These are phyloP conservation scores for Rhizophagus sp. DNA, from an alignment of 192 early-diverging fungal genomes.

Conservation along the genomic window DNA sequence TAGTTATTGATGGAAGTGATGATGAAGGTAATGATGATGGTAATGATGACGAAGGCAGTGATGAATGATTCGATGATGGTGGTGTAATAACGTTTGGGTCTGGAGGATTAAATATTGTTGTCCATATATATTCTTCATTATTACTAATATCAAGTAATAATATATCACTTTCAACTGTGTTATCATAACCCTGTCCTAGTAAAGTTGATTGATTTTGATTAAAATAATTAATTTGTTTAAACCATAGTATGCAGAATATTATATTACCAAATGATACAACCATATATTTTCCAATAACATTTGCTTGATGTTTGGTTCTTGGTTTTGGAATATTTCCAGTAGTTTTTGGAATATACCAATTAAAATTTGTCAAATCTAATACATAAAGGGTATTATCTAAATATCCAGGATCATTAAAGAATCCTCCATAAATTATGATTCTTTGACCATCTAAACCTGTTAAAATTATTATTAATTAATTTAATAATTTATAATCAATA, in stretches of 20 bases:
- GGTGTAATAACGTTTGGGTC: too few species aligned
- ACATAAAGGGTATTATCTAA: neutral
- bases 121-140: constrained; percentile 1
- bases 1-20: too few species aligned
- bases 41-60: too few species aligned
- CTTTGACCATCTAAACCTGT: neutral
- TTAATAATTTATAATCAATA: too few species aligned
- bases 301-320: neutral
- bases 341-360: neutral
- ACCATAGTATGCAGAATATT: too few species aligned
- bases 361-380: neutral
- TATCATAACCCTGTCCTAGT: neutral
- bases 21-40: too few species aligned
- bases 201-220: too few species aligned
- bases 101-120: neutral
- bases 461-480: too few species aligned
- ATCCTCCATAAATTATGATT: neutral
- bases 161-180: neutral
- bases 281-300: neutral
- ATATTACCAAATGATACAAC: neutral
- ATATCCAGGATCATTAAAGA: neutral
- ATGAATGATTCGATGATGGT: too few species aligned
- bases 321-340: neutral
- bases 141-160: neutral
- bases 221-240: too few species aligned